Evolutionary conservation across 768 basidiomycete genomes (phyloP).

Genomic region (Auriculariales sp.): DNA sequence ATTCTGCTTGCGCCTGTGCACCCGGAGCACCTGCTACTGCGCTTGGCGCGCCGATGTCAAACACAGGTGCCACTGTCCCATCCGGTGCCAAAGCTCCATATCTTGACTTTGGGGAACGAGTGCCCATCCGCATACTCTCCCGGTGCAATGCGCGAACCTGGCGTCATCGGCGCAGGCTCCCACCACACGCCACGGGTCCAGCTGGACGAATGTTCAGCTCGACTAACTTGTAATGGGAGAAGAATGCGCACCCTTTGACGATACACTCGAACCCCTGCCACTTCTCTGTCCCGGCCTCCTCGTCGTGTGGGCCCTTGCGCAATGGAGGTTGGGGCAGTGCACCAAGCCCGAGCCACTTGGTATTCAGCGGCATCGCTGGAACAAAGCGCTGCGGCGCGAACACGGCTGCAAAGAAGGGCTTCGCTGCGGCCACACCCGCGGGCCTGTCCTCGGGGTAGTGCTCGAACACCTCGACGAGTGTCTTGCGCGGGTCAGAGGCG

Average conservation of each 20-base stretch:
- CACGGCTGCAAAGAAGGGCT: slow-evolving; percentile 6
- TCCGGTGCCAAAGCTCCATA: not conserved
- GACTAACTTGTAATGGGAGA: too few species aligned
- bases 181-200: not conserved
- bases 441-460: not conserved
- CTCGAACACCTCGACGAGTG: not conserved
- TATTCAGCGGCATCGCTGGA: slow-evolving; percentile 3
- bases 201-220: too few species aligned
- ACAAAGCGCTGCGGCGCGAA: slow-evolving; percentile 1
- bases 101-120: not conserved
- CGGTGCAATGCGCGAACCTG: not conserved
- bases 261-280: not conserved
- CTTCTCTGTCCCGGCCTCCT: not conserved
- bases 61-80: not conserved
- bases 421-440: too few species aligned
- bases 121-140: not conserved
- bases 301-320: not conserved
- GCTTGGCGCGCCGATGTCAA: not conserved
- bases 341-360: not conserved
- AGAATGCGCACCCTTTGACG: too few species aligned
- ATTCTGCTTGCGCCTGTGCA: too few species aligned
- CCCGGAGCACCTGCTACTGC: not conserved
- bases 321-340: slow-evolving; percentile 3
- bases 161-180: not conserved
- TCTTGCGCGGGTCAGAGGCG: not conserved